Base-by-base conservation (phyloP, 495 filamentous ascomycete genomes). In the Pyronema omphalodes region DNA sequence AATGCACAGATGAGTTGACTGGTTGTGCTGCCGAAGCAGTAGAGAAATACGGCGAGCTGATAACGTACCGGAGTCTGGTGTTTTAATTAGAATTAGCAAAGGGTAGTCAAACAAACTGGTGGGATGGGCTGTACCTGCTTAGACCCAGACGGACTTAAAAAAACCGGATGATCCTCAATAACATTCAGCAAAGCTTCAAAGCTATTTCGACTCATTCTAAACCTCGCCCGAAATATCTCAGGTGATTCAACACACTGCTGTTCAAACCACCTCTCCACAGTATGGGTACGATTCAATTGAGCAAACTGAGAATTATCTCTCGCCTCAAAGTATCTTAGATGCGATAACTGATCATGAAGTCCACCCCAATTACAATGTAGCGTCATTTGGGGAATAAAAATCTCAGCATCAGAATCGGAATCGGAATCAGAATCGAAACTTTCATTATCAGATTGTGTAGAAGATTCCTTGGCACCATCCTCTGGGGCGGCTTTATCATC, bases 1-100 rank as follows among this genome's bases (percentile, higher is more conserved):
- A 19, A n/a, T 1, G 12, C 51, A 9, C 17, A 7, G 33, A 19
- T 1, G 9, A 18, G 18, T 44, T 17, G 51, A 11, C 11, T 41
- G 11, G 17, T n/a, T 4, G 11, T 43, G 8, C 33, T 43, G 18
- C 34, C 51, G 17, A 44, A 11, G 18, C 37, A 6, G n/a, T 9
- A 41, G 11, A 53, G 18, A 53, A 53, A 44, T 14, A 53, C 37
- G 18, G 51, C 34, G 11, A 53, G 41, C 51, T 53, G 51, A 51
- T 51, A 43, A 12, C 39, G 39, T 3, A 43, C 39, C 1, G 39
- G 39, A 43, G 48, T 51, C 14, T 51, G 18, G 3, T 29, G 48
- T 29, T 51, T 11, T 3, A 29, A 29, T 29, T 29, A 29, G 23
- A 1, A n/a, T n/a, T n/a, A n/a, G n/a, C n/a, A n/a, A 29, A 29